phyloP scores from a whole-genome alignment of 371 early-diverging fungal species.

The Circinella umbellata region DNA sequence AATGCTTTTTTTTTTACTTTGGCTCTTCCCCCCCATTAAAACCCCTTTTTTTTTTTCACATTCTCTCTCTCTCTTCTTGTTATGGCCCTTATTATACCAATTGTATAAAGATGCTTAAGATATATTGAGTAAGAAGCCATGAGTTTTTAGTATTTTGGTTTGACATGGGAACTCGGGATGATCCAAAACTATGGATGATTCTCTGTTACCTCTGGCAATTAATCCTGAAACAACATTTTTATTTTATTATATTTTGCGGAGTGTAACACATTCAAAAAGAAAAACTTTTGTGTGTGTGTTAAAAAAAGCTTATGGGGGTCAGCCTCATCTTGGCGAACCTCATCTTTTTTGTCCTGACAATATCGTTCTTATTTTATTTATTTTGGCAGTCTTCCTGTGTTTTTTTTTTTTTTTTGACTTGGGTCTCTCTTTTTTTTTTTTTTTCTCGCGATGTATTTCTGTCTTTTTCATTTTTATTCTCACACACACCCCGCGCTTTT shows the following conservation, averaged over 20 bases:
- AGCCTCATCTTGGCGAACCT: not conserved
- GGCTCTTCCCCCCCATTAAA: too few species aligned
- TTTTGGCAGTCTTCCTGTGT: too few species aligned
- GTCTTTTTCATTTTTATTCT: not conserved
- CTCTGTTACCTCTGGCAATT: not conserved
- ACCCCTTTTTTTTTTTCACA: too few species aligned
- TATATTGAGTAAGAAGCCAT: conserved; percentile 9
- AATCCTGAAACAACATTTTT: not conserved
- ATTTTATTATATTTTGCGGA: not conserved
- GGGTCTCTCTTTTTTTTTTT: not conserved
- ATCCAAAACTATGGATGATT: conserved; percentile 4
- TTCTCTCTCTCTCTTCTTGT: too few species aligned
- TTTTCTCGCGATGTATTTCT: not conserved
- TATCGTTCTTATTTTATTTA: too few species aligned
- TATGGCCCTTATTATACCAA: too few species aligned
- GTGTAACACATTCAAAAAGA: not conserved
- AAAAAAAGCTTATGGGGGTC: not conserved
- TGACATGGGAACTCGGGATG: conserved; percentile 8
- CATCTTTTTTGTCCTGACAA: too few species aligned
- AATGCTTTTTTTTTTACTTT: too few species aligned
- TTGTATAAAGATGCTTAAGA: not conserved
- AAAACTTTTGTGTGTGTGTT: too few species aligned
- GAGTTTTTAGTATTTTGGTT: not conserved
- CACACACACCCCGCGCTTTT: not conserved
- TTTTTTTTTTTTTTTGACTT: too few species aligned